phyloP scores from a whole-genome alignment of 2,329 filamentous ascomycete species.

The Pezizomycotina sp. region DNA sequence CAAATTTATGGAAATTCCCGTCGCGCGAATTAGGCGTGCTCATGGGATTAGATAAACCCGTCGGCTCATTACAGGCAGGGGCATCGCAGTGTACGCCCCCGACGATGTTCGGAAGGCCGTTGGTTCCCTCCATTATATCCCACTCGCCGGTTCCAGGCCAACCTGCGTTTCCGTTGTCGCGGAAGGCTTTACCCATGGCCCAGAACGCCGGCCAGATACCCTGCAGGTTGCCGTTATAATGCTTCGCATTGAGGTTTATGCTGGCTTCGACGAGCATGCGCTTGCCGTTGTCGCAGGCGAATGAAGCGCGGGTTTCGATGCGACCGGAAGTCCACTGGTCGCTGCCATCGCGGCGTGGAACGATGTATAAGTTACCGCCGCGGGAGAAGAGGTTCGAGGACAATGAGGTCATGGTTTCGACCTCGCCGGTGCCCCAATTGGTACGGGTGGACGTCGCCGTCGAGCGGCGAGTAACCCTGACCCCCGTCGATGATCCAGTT shows the following conservation, averaged over 20 bases:
- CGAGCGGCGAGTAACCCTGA: constrained; percentile 34
- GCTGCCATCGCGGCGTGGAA: constrained; percentile 25
- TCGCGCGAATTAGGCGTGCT: constrained; percentile 20
- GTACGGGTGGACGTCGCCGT: no score
- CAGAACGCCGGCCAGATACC: constrained; percentile 35
- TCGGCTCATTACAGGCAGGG: constrained; percentile 31
- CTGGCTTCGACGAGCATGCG: constrained; percentile 31
- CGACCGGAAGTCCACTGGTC: constrained; percentile 33
- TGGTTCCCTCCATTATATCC: constrained; percentile 34
- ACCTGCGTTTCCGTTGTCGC: constrained; percentile 28
- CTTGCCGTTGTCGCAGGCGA: constrained; percentile 27
- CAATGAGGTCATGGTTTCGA: constrained; percentile 33
- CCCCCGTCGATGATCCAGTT: constrained; percentile 35
- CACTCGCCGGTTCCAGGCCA: constrained; percentile 34
- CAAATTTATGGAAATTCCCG: constrained; percentile 28
- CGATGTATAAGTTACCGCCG: constrained; percentile 30
- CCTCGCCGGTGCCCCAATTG: constrained; percentile 37
- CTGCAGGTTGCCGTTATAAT: not conserved
- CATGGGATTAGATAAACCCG: no score
- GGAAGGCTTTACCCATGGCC: constrained; percentile 31
- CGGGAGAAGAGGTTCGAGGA: constrained; percentile 31
- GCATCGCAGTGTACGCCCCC: constrained; percentile 33
- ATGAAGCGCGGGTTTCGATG: constrained; percentile 30
- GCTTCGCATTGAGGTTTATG: constrained; percentile 31
- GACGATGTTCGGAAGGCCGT: constrained; percentile 29